These are phyloP conservation scores for Pyrenophora teres DNA, from an alignment of 2,329 filamentous ascomycete genomes.

Conservation along the genomic window DNA sequence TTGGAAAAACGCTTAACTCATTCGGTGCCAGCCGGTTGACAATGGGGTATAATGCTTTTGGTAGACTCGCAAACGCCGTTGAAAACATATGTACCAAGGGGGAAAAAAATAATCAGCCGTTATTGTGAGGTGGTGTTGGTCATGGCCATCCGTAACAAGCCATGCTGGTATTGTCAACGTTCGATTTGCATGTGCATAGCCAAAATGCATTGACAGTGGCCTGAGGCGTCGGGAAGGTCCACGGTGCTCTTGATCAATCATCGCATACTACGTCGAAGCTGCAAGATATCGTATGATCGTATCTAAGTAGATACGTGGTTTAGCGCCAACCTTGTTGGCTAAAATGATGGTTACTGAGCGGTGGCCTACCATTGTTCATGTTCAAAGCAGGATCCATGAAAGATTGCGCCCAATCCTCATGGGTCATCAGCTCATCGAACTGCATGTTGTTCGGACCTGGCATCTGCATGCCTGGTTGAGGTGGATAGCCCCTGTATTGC, in stretches of 20 bases:
- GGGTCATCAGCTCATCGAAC: slow-evolving; percentile 46
- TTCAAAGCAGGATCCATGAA: slow-evolving; percentile 44
- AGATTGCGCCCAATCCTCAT: slow-evolving; percentile 49
- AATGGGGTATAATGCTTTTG: slow-evolving; percentile 23
- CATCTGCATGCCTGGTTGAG: slow-evolving; percentile 30
- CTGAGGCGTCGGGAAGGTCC: no score
- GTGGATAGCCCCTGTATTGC: slow-evolving; percentile 30
- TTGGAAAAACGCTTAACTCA: slow-evolving; percentile 13
- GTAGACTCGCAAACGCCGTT: slow-evolving; percentile 9
- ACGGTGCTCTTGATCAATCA: no score
- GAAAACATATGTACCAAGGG: slow-evolving; percentile 9
- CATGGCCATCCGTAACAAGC: neutral
- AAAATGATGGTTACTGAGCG: slow-evolving; percentile 26
- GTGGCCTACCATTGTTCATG: slow-evolving; percentile 28
- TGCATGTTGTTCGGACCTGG: slow-evolving; percentile 36
- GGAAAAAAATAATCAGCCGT: slow-evolving; percentile 3
- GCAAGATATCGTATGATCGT: neutral
- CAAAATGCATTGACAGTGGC: no score
- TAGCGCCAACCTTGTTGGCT: slow-evolving; percentile 27
- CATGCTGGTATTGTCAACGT: no score
- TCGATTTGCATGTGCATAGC: no score
- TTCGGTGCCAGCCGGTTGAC: slow-evolving; percentile 25
- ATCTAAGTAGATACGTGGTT: slow-evolving; percentile 10
- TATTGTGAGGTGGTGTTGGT: neutral
- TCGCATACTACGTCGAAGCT: neutral